Evolutionary conservation across 2,329 filamentous ascomycete genomes (phyloP), one percentile per base, ranked within the genome.

Genomic region (Neoarthrinium moseri): DNA sequence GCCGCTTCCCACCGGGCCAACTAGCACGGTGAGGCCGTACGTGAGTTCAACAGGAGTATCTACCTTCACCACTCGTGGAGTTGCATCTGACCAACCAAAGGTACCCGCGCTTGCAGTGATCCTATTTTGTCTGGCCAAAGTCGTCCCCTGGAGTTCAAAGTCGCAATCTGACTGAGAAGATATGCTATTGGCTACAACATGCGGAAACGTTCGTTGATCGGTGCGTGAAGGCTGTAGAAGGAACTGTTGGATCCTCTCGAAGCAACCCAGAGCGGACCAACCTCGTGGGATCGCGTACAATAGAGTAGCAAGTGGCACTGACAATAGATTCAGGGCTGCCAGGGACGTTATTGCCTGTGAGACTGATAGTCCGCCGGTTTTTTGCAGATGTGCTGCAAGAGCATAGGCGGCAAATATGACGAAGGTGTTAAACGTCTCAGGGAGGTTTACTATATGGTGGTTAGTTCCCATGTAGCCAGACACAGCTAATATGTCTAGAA

Each of bases 381-480:
- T 57, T 11, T 51, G 52, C 8, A 41, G 24, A 8, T 50, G 48
- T 13, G 57, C 53, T 7, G 51, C 48, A 8, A 58, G 48, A 10
- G 58, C 57, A 44, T 60, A 63, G 1, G 56, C 42, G 5, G 49
- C 49, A 46, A 62, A 60, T n/a, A 59, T 59, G n/a, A 47, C 51
- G 12, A 61, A 40, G 15, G 53, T 53, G 5, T 57, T 51, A 13
- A 61, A 43, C 1, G 17, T 37, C 29, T 15, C 47, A 47, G 32
- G 54, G 18, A 47, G 34, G 34, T 50, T 50, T 10, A 47, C 47
- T 50, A 13, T 8, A 26, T 17, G 21, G 15, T 29, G 10, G 18
- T 41, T 20, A 18, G n/a, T 8, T 35, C 17, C 10, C n/a, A 5
- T 13, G 17, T n/a, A n/a, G n/a, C n/a, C n/a, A n/a, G n/a, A n/a